Base-by-base conservation (phyloP, 129 eudicot genomes). In the Mikania micrantha region DNA sequence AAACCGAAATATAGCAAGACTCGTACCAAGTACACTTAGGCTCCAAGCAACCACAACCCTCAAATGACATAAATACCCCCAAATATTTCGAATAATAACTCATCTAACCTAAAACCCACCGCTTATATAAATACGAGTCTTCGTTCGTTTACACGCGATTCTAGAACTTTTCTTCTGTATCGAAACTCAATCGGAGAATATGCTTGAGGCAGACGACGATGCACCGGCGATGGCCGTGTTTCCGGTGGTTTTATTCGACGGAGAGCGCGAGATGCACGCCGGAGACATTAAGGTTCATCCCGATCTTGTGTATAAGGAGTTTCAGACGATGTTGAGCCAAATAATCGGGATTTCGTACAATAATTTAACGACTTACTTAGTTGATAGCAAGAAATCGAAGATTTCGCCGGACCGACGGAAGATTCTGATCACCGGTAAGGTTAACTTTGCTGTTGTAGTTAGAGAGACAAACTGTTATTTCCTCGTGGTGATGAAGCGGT, bases 301-400 rank as follows among this genome's bases (percentile, higher is more conserved):
- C 9, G 74, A 79, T 54, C 78, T 86, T 13, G 78, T 61, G 15
- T 84, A 71, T 75, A 90, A 86, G 77, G 53, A 76, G 45, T 82
- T 86, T 66, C 95, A 86, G 69, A 9, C 28, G 25, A 75, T 42
- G 48, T 34, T 90, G 7, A 73, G 88, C 61, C 80, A 80, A 28
- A 62, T 66, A 70, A 82, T 90, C 49, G 91, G 95, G 19, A 84
- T 90, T 9, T 90, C 97, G 4, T 85, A 90, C 42, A 86, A 84
- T 16, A 88, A 86, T 15, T 38, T 90, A 69, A 84, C 96, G 0
- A 82, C 73, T 17, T 90, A 86, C 70, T 64, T 84, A 41, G 78
- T 83, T 12, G 79, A 83, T 69, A 58, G 72, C 9, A 71, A 20
- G 38, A 70, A 67, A 19, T 28, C 73, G 6, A 76, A 71, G 45